These are phyloP conservation scores for Geranium incanum DNA, from an alignment of 441 rosid species.

Conservation along the genomic window DNA sequence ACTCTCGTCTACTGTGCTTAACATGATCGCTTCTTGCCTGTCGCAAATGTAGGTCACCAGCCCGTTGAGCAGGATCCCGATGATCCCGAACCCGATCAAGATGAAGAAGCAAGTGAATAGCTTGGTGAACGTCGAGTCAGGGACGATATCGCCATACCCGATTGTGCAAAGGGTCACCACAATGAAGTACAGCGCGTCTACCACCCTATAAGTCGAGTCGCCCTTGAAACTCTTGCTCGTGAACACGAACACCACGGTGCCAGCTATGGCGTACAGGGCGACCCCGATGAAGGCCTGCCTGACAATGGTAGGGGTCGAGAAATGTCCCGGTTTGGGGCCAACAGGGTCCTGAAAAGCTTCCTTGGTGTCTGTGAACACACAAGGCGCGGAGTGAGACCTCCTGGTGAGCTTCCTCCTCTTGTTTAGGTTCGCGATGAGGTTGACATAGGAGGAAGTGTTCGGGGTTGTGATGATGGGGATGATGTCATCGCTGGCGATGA, in stretches of 20 bases:
- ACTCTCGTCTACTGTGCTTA: conserved; percentile 48
- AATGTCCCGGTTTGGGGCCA: conserved; percentile 20
- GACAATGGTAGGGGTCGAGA: conserved; percentile 35
- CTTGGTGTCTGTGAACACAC: conserved; percentile 33
- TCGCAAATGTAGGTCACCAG: conserved; percentile 58
- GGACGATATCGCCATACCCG: conserved; percentile 63
- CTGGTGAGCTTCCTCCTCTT: conserved; percentile 30
- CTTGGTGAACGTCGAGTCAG: conserved; percentile 49
- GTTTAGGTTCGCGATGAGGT: conserved; percentile 42
- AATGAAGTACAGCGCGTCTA: conserved; percentile 57
- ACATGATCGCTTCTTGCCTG: conserved; percentile 46
- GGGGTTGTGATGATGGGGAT: not conserved
- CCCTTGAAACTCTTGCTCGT: conserved; percentile 38
- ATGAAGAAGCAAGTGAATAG: conserved; percentile 51
- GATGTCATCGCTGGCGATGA: not conserved
- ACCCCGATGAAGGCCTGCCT: conserved; percentile 46
- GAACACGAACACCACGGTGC: conserved; percentile 28
- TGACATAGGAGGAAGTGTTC: conserved; percentile 13
- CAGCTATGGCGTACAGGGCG: conserved; percentile 32
- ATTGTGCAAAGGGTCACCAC: conserved; percentile 67
- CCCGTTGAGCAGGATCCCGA: conserved; percentile 53
- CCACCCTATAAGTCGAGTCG: conserved; percentile 30
- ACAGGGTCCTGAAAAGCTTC: conserved; percentile 22
- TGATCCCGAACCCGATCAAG: conserved; percentile 56
- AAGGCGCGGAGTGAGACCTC: conserved; percentile 58